Conservation (phyloP, 768 basidiomycete genomes). For the Leccinum truebloodii region DNA sequence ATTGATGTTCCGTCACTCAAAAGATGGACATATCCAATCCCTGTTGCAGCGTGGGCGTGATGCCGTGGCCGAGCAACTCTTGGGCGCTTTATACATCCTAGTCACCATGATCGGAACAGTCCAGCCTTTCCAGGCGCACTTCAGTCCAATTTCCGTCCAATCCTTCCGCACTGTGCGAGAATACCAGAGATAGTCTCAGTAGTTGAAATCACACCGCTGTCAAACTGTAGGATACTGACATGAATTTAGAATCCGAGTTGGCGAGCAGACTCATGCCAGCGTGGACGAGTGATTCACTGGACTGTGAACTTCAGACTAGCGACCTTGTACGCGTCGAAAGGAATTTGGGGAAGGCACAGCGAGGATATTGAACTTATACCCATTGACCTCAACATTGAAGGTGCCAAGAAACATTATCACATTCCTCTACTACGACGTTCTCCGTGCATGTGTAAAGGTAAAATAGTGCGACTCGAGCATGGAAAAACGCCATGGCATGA, state of each 20-base stretch:
- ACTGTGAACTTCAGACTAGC: not conserved
- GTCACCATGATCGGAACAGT: constrained; percentile 73
- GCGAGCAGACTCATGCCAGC: not conserved
- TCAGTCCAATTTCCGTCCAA: not conserved
- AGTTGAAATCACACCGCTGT: not conserved
- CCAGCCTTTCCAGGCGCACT: not conserved
- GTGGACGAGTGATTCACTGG: not conserved
- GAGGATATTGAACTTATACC: too few relatives aligned
- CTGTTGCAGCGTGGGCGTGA: constrained; percentile 44
- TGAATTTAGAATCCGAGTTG: not conserved
- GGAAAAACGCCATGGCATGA: too few relatives aligned
- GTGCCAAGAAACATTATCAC: too few relatives aligned
- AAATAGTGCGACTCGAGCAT: too few relatives aligned
- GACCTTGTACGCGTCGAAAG: not conserved
- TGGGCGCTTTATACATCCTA: constrained; percentile 74
- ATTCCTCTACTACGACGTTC: too few relatives aligned
- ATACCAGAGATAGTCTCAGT: not conserved
- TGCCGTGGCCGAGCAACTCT: constrained; percentile 59
- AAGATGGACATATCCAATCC: constrained; percentile 2
- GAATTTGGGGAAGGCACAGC: not conserved
- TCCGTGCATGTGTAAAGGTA: too few relatives aligned
- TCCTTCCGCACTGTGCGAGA: not conserved
- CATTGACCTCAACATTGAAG: too few relatives aligned
- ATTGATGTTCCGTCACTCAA: constrained; percentile 29
- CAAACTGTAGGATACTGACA: not conserved